phyloP scores from a whole-genome alignment of 2,329 filamentous ascomycete species.

The Cryphonectria naterciae region DNA sequence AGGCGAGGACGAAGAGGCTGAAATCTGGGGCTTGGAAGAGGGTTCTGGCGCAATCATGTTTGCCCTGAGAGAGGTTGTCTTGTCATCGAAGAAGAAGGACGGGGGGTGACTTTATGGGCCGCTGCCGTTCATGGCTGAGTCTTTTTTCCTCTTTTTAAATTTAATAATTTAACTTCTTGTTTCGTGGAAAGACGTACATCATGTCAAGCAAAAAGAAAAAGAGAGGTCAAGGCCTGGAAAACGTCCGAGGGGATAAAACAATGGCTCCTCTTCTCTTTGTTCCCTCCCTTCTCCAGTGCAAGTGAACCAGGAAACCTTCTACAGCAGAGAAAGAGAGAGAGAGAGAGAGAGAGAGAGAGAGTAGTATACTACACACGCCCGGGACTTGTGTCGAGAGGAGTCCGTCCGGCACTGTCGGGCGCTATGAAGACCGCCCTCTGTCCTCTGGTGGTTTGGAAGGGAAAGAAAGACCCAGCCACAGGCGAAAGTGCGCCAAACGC shows the following conservation, averaged over 20 bases:
- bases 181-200: background rate
- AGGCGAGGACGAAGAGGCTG: background rate
- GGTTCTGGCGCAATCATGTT: slow-evolving; percentile 9
- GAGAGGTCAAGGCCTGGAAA: background rate
- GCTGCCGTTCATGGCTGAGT: background rate
- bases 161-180: background rate
- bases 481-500: background rate
- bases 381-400: slow-evolving; percentile 9
- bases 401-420: slow-evolving; percentile 9
- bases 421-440: slow-evolving; percentile 7
- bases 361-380: background rate
- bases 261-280: background rate
- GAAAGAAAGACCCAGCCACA: background rate
- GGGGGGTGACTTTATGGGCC: background rate
- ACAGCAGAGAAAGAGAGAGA: too few species aligned
- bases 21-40: background rate
- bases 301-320: background rate
- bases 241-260: background rate
- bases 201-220: background rate
- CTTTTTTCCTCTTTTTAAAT: background rate
- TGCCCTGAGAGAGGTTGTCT: background rate
- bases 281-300: background rate
- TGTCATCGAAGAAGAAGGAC: background rate
- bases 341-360: too few species aligned
- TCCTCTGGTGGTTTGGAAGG: background rate